These are phyloP conservation scores for Apiotrichum gracile DNA, from an alignment of 1,284 basidiomycete species.

Conservation along the genomic window DNA sequence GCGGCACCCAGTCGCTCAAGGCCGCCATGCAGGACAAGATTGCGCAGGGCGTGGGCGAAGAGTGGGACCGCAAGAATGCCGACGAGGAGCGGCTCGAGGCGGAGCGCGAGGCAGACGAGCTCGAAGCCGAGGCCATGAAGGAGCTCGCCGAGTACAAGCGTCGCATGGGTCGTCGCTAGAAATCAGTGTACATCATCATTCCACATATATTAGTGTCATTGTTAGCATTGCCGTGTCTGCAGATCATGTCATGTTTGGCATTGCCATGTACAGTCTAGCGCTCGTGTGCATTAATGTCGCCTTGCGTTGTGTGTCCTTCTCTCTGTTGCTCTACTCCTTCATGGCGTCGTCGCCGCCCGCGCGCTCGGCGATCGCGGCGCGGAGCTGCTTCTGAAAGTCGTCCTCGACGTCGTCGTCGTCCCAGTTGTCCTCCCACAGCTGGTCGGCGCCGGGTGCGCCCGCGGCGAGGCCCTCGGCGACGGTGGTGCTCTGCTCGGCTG, in stretches of 20 bases:
- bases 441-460: slow-evolving; percentile 27
- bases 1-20: slow-evolving; percentile 20
- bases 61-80: slow-evolving; percentile 24
- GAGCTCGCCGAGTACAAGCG: slow-evolving; percentile 39
- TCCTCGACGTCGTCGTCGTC: slow-evolving; percentile 98
- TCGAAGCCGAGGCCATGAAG: slow-evolving; percentile 38
- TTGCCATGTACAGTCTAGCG: not conserved
- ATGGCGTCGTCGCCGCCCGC: slow-evolving; percentile 36
- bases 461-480: slow-evolving; percentile 35
- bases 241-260: not conserved
- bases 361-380: slow-evolving; percentile 47
- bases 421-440: slow-evolving; percentile 99
- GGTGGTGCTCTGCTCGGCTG: slow-evolving; percentile 27
- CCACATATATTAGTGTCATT: not conserved
- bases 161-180: slow-evolving; percentile 18
- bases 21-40: slow-evolving; percentile 66
- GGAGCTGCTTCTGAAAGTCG: slow-evolving; percentile 89
- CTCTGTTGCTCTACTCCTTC: slow-evolving; percentile 31
- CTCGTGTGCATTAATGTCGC: not conserved
- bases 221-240: not conserved
- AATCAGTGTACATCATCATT: not conserved
- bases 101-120: slow-evolving; percentile 27
- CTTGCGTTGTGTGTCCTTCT: not conserved
- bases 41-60: slow-evolving; percentile 52
- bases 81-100: slow-evolving; percentile 27